Evolutionary conservation across 305 asterid genomes (phyloP).

Genomic region (Plantago lanceolata): DNA sequence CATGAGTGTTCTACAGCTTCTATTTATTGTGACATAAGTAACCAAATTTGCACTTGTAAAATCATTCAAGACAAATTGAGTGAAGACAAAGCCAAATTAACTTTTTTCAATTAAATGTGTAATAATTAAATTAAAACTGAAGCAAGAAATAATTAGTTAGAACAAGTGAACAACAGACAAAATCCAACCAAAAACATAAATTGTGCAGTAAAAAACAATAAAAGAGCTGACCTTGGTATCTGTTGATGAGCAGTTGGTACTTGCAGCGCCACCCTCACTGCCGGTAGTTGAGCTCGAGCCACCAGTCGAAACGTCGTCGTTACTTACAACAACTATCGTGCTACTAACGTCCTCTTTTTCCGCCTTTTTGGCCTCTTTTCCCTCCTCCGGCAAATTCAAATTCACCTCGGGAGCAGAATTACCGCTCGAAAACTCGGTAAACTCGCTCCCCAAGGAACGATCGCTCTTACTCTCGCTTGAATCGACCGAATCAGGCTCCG

Average conservation of each 20-base stretch:
- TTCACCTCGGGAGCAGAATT: constrained; percentile 30
- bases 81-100: not conserved
- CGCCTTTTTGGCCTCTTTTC: constrained; percentile 22
- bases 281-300: constrained; percentile 28
- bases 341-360: constrained; percentile 1
- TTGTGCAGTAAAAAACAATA: not conserved
- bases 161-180: not conserved
- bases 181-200: too few relatives aligned
- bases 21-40: too few relatives aligned
- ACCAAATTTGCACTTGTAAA: not conserved
- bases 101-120: not conserved
- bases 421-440: constrained; percentile 37
- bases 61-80: not conserved
- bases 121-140: not conserved
- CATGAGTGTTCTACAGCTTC: too few relatives aligned
- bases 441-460: constrained; percentile 47
- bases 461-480: constrained; percentile 28
- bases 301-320: constrained; percentile 35
- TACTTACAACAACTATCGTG: constrained; percentile 29
- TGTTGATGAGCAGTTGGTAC: constrained; percentile 31
- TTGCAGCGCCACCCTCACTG: constrained; percentile 26
- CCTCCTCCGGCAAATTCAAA: constrained; percentile 16
- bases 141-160: not conserved
- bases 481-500: constrained; percentile 26
- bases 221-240: constrained; percentile 41